Evolutionary conservation across 768 basidiomycete genomes (phyloP), one percentile per base, ranked within the genome.

Genomic region (Suillus subluteus): DNA sequence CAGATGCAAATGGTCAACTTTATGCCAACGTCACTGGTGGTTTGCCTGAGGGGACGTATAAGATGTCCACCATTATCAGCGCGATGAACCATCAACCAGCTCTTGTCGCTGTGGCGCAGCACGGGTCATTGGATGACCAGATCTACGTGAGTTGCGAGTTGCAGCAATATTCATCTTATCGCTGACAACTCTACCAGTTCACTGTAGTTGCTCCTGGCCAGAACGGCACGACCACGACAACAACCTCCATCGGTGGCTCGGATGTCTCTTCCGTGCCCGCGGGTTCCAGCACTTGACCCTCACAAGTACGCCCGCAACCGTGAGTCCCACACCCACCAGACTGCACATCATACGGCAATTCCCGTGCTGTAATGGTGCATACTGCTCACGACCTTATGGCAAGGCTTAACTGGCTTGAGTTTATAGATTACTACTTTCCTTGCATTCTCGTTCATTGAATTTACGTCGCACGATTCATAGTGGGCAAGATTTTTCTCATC

Each of bases 21-120:
- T 75, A 81, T 46, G 79, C 83, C 23, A 78, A 76, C 30, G 84
- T 91, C 65, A 77, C 80, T 1, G 82, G 79, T 37, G 89, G 89
- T 58, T 80, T 91, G 8, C 81, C 82, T 12, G 80, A 78, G 35
- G 89, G 89, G 58, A 66, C 75, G 16, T 88, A 87, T 76, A 80
- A 79, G 68, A 71, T 88, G 67, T 75, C 78, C 48, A 74, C 77
- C 48, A 81, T 82, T 74, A 82, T 82, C 72, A 68, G 80, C 12
- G 82, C 83, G 16, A 78, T 83, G 56, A 86, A 86, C 74, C 84
- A 84, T 66, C 84, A 84, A 52, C 74, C 75, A 13, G 75, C 74
- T 21, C 65, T 75, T 16, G 71, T 80, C 64, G 77, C 75, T n/a
- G 65, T 80, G 30, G 80, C 80, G 13, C 75, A 82, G 67, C 83